phyloP scores from a whole-genome alignment of 2,329 filamentous ascomycete species.

The Cytospora paraplurivora region DNA sequence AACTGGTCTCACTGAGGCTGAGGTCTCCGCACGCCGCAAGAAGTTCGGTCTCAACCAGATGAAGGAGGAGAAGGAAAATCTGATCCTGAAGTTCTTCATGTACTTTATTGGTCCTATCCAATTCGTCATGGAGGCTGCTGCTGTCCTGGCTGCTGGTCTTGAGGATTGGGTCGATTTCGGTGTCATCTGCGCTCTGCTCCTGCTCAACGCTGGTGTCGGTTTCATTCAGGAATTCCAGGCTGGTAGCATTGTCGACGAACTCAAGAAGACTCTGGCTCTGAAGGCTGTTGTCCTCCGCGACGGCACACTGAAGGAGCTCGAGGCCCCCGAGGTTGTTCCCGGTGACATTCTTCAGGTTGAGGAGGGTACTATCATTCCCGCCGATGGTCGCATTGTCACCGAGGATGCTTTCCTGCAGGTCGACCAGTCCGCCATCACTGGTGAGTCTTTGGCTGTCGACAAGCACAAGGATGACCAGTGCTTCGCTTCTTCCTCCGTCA shows the following conservation, averaged over 20 bases:
- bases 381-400: slow-evolving; percentile 83
- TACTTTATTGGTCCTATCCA: slow-evolving; percentile 91
- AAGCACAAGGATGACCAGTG: slow-evolving; percentile 81
- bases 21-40: slow-evolving; percentile 65
- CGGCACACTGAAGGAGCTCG: slow-evolving; percentile 74
- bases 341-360: slow-evolving; percentile 89
- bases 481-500: slow-evolving; percentile 85
- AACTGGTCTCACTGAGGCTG: slow-evolving; percentile 65
- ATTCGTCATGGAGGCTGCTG: slow-evolving; percentile 75
- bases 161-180: slow-evolving; percentile 92
- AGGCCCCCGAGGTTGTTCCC: slow-evolving; percentile 81
- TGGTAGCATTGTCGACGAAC: slow-evolving; percentile 84
- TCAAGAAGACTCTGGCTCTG: slow-evolving; percentile 87
- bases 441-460: slow-evolving; percentile 88
- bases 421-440: slow-evolving; percentile 89
- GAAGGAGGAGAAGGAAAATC: slow-evolving; percentile 87
- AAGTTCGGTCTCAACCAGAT: slow-evolving; percentile 86
- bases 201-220: slow-evolving; percentile 84
- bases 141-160: slow-evolving; percentile 68
- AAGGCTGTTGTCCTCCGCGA: slow-evolving; percentile 88
- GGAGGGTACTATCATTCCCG: slow-evolving; percentile 89
- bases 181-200: slow-evolving; percentile 80
- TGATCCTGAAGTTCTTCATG: slow-evolving; percentile 77
- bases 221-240: slow-evolving; percentile 91
- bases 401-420: slow-evolving; percentile 85